A percentile compares a stretch with the other conserved stretches of the same genome.
Conservation (phyloP, 2,329 filamentous ascomycete genomes). For the Monosporascus sp. region DNA sequence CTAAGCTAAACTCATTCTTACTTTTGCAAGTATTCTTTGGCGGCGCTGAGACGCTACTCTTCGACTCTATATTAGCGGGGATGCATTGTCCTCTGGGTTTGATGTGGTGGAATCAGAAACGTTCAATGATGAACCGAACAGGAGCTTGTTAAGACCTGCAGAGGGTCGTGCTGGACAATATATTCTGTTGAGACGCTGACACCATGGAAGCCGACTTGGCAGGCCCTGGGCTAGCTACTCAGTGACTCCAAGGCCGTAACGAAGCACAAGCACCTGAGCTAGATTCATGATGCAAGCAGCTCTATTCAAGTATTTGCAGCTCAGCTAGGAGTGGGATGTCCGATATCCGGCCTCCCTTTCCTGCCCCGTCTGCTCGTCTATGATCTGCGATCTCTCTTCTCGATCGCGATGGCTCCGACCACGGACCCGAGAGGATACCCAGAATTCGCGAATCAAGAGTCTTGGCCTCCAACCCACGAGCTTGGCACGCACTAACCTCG, state of each 20-base stretch:
- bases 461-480: neutral
- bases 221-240: too few species aligned
- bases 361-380: neutral
- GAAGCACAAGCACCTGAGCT: too few species aligned
- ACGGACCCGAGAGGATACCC: neutral
- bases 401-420: neutral
- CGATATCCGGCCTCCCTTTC: too few species aligned
- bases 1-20: constrained; percentile 1
- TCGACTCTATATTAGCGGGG: neutral
- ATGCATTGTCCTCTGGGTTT: neutral
- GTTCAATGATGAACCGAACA: constrained; percentile 1
- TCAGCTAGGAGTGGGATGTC: too few species aligned
- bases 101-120: constrained; percentile 14
- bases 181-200: neutral
- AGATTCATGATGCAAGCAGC: too few species aligned
- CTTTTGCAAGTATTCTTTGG: neutral
- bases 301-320: too few species aligned
- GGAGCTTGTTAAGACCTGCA: too few species aligned
- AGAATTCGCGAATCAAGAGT: neutral
- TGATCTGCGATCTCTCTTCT: neutral
- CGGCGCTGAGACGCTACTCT: neutral
- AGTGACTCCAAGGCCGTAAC: too few species aligned
- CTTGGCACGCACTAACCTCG: neutral
- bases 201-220: neutral
- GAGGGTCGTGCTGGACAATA: neutral